A percentile compares a stretch with the other conserved stretches of the same genome.
Evolutionary conservation across 2,329 filamentous ascomycete species (phyloP).

Genomic region (Fusarium euwallaceae): DNA sequence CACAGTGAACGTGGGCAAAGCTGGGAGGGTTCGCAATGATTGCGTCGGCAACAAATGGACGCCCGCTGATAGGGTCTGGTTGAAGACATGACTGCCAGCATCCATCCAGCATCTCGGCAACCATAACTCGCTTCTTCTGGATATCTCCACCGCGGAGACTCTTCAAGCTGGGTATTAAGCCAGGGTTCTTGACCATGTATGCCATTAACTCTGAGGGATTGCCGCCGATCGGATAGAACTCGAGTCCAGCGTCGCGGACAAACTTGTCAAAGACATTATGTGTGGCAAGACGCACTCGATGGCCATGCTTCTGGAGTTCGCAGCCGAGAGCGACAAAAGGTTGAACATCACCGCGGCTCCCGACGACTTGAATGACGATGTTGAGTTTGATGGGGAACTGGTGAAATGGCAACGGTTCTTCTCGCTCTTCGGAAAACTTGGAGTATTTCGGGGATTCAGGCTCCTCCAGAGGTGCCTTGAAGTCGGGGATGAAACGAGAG

Average conservation of each 20-base stretch:
- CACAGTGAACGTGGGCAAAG: slow-evolving; percentile 64
- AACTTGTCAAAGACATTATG: slow-evolving; percentile 66
- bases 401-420: not conserved
- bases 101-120: slow-evolving; percentile 47
- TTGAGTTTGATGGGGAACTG: slow-evolving; percentile 57
- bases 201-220: slow-evolving; percentile 54
- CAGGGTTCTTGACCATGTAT: slow-evolving; percentile 51
- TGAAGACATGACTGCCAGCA: slow-evolving; percentile 49
- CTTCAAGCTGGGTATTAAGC: slow-evolving; percentile 47
- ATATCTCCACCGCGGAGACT: slow-evolving; percentile 47
- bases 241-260: slow-evolving; percentile 60
- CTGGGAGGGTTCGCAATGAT: slow-evolving; percentile 66
- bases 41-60: slow-evolving; percentile 62
- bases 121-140: slow-evolving; percentile 46
- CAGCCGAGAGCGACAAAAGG: slow-evolving; percentile 81
- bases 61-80: slow-evolving; percentile 17
- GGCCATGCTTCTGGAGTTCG: slow-evolving; percentile 76
- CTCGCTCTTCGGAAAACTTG: not conserved
- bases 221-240: slow-evolving; percentile 69
- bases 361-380: slow-evolving; percentile 85
- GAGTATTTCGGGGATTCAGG: not conserved
- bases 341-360: slow-evolving; percentile 82
- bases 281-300: slow-evolving; percentile 80
- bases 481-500: slow-evolving; percentile 32
- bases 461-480: slow-evolving; percentile 15